Conservation (phyloP, 768 basidiomycete species). For the Solioccasus polychromus region DNA sequence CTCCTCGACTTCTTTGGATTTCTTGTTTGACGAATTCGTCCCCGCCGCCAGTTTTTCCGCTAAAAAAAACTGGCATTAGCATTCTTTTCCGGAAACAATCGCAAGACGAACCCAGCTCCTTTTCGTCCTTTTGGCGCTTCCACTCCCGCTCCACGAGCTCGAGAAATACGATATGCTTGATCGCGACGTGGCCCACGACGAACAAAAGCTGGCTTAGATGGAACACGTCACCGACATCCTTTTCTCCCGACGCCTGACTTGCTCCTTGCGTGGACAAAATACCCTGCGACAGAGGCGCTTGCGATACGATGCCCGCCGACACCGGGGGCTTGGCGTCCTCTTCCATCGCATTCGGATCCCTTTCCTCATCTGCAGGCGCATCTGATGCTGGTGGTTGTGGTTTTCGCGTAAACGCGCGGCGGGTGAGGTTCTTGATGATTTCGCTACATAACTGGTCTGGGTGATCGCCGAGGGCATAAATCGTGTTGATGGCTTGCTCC, state of each 20-base stretch:
- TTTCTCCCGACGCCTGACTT: slow-evolving; percentile 23
- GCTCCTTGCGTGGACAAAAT: slow-evolving; percentile 9
- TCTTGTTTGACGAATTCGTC: slow-evolving; percentile 34
- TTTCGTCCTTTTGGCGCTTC: slow-evolving; percentile 94
- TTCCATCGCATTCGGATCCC: slow-evolving; percentile 53
- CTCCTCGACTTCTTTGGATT: slow-evolving; percentile 71
- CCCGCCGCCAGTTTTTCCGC: slow-evolving; percentile 59
- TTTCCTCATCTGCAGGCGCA: slow-evolving; percentile 19
- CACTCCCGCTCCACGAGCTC: slow-evolving; percentile 95
- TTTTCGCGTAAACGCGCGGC: slow-evolving; percentile 56
- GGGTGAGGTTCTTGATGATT: slow-evolving; percentile 80
- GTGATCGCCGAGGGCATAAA: slow-evolving; percentile 91
- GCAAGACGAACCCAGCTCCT: slow-evolving; percentile 59
- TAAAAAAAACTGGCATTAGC: slow-evolving; percentile 20
- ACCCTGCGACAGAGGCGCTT: slow-evolving; percentile 18
- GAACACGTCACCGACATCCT: slow-evolving; percentile 78
- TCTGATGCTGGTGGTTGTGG: slow-evolving; percentile 12
- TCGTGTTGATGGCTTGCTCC: slow-evolving; percentile 95
- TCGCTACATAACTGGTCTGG: slow-evolving; percentile 81
- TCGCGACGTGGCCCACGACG: slow-evolving; percentile 92
- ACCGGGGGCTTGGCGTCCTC: slow-evolving; percentile 34
- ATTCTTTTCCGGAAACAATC: neutral
- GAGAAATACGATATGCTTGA: slow-evolving; percentile 96
- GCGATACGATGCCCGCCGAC: slow-evolving; percentile 20
- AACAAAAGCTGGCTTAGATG: slow-evolving; percentile 92